Base-by-base conservation (phyloP, 371 early-diverging fungal genomes). In the Apophysomyces trapeziformis region DNA sequence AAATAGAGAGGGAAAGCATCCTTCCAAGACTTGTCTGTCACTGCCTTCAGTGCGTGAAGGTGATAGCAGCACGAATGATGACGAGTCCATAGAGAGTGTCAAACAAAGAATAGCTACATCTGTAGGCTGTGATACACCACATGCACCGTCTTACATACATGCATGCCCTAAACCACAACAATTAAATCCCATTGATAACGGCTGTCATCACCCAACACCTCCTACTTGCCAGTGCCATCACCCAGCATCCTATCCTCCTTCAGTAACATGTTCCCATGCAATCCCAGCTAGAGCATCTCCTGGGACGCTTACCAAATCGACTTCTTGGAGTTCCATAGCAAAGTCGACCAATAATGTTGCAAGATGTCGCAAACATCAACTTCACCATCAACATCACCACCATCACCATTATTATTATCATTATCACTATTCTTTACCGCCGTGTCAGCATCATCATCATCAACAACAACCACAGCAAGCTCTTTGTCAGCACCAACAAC, bases 121-220 rank as follows among this genome's bases (percentile, higher is more conserved):
- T 8, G 18, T 21, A 50, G 9, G 54, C 4, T 4, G 54, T 21
- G 54, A 50, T 21, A 21, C 54, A 9, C 54, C 54, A 5, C 16
- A 8, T 0, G 41, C 21, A 5, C 54, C 21, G 5, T 50, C 54
- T 26, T 32, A 50, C 21, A 50, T 50, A 18, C 54, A 50, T 21
- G 21, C 54, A n/a, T 50, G 54, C 21, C 54, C 54, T 21, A 50
- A 50, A 50, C 16, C 21, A 26, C 54, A 50, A 21, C 54, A 50
- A 7, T 26, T 50, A 4, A 50, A 9, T 5, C 5, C 5, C 21
- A 26, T 26, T 26, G 54, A 50, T 21, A 50, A n/a, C 21, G 21
- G 7, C 16, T 21, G 18, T 26, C 54, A n/a, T 45, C 46, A 13
- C 46, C 46, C 8, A n/a, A 13, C 8, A 7, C 54, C 21, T 50